Conservation (phyloP, 2,329 filamentous ascomycete genomes). For the Cordyceps farinosa region DNA sequence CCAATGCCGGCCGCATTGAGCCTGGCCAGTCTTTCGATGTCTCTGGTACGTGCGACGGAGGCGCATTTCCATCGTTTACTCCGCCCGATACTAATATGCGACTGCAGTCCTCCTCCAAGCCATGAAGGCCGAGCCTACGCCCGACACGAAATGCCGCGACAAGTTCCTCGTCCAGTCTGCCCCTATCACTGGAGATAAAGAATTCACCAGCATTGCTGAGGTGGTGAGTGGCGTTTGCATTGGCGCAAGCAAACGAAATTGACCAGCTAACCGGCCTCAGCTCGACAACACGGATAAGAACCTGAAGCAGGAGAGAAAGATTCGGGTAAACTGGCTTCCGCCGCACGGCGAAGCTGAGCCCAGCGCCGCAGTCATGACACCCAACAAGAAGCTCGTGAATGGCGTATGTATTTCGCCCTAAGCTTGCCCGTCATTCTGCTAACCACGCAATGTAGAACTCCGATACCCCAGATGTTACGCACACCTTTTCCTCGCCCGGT, state of each 20-base stretch:
- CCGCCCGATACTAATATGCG: not conserved
- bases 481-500: conserved; percentile 44
- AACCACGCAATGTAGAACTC: conserved; percentile 26
- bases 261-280: conserved; percentile 40
- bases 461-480: conserved; percentile 44
- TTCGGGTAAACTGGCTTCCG: conserved; percentile 81
- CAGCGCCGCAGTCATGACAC: conserved; percentile 33
- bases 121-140: conserved; percentile 90
- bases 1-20: conserved; percentile 95
- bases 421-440: conserved; percentile 7
- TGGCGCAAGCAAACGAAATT: not conserved
- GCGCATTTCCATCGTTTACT: not conserved
- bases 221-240: conserved; percentile 58
- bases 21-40: conserved; percentile 88
- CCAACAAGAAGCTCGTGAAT: conserved; percentile 39
- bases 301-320: conserved; percentile 88
- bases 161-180: conserved; percentile 97
- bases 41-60: conserved; percentile 60
- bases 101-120: conserved; percentile 83
- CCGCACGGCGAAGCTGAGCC: conserved; percentile 45
- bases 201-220: conserved; percentile 73
- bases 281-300: conserved; percentile 78
- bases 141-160: conserved; percentile 87
- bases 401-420: conserved; percentile 35
- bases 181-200: conserved; percentile 75